These are phyloP conservation scores for Silene vulgaris DNA, from an alignment of 179 eudicot species.

Conservation along the genomic window DNA sequence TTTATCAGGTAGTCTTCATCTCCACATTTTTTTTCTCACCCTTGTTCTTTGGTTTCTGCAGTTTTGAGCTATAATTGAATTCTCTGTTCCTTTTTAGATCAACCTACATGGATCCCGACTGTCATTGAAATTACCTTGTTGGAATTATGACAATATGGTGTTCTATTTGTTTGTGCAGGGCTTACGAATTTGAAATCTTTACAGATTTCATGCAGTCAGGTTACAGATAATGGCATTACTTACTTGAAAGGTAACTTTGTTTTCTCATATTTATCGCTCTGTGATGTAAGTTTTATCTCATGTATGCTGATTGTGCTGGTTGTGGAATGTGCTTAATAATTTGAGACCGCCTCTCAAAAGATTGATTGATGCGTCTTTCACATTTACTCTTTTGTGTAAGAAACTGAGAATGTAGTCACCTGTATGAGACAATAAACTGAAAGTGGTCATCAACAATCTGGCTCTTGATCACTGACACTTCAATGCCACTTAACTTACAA, in stretches of 20 bases:
- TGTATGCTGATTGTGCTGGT: neutral
- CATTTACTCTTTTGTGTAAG: neutral
- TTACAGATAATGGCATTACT: slow-evolving; percentile 62
- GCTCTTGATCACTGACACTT: no score
- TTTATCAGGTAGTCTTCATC: slow-evolving; percentile 42
- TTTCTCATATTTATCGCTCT: slow-evolving; percentile 4
- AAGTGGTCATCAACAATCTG: no score
- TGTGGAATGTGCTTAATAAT: neutral
- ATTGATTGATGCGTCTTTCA: no score
- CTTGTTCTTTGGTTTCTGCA: neutral
- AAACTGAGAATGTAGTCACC: no score
- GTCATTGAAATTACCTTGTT: neutral
- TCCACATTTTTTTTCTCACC: neutral
- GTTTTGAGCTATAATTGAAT: neutral
- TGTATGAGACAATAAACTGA: no score
- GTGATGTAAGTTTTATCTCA: neutral
- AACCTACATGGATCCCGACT: neutral
- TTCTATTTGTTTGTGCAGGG: slow-evolving; percentile 38
- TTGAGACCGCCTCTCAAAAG: no score
- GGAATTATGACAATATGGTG: neutral
- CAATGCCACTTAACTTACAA: no score
- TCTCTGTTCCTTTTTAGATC: neutral
- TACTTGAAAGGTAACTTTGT: slow-evolving; percentile 46
- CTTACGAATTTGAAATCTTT: slow-evolving; percentile 55
- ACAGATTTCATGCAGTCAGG: slow-evolving; percentile 62